These are phyloP conservation scores for Curvularia lunata DNA, from an alignment of 2,329 filamentous ascomycete species.

Conservation along the genomic window DNA sequence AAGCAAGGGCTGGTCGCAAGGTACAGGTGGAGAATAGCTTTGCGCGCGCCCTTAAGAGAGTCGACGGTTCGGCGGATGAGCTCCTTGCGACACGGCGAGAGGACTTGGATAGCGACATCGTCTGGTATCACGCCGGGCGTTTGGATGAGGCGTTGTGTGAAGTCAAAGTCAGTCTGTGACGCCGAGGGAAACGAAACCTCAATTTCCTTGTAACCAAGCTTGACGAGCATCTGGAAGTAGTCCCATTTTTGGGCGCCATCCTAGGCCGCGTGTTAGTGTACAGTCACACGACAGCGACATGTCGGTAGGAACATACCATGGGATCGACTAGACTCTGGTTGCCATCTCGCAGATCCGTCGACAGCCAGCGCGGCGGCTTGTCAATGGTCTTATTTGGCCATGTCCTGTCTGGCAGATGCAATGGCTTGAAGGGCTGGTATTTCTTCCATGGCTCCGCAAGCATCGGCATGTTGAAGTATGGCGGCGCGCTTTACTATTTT, in stretches of 20 bases:
- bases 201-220: conserved; percentile 96
- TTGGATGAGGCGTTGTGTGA: conserved; percentile 84
- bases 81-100: conserved; percentile 89
- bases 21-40: conserved; percentile 94
- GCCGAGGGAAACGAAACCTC: conserved; percentile 95
- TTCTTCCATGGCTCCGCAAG: conserved; percentile 79
- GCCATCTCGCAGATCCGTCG: conserved; percentile 86
- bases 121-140: conserved; percentile 83
- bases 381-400: conserved; percentile 84
- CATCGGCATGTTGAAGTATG: conserved; percentile 52
- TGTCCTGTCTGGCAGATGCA: conserved; percentile 73
- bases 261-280: conserved; percentile 52
- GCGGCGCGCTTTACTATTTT: not conserved
- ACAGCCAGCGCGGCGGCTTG: conserved; percentile 89
- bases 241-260: conserved; percentile 93
- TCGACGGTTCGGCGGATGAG: conserved; percentile 90
- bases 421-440: conserved; percentile 72
- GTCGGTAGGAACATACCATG: conserved; percentile 67
- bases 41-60: conserved; percentile 85
- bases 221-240: conserved; percentile 93
- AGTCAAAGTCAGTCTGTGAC: conserved; percentile 95
- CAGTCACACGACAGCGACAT: not conserved
- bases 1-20: conserved; percentile 97
- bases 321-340: conserved; percentile 93
- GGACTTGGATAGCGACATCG: conserved; percentile 89